Evolutionary conservation across 371 early-diverging fungal genomes (phyloP), one percentile per base, ranked within the genome.

Genomic region (Cokeromyces recurvatus): DNA sequence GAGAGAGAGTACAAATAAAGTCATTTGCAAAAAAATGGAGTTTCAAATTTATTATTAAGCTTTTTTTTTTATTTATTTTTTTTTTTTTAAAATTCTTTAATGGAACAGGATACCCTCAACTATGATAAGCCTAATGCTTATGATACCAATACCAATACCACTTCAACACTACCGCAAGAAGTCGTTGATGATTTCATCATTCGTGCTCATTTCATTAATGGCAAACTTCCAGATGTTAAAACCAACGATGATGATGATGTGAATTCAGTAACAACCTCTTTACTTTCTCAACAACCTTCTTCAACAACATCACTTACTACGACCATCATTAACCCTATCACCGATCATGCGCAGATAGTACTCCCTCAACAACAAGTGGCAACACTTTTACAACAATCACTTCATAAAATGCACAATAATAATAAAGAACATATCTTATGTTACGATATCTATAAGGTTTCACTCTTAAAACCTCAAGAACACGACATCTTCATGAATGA

Each of bases 401-500:
- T 60, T 1, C 64, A 63, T 19, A 40, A 51, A 32, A n/a, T n/a
- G n/a, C n/a, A n/a, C n/a, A n/a, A n/a, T n/a, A 56, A 57, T 15
- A 56, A 53, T 10, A 51, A 42, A 36, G 59, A 63, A 25, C 60
- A 63, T 15, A 48, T 57, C 50, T 24, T 59, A 11, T 32, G 46
- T 4, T 71, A 54, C 42, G 72, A 71, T 14, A 15, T 71, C 12
- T 58, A 64, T 23, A 74, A 74, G 43, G 46, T 50, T 12, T 64
- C 68, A 8, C 43, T 74, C 4, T 31, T 42, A 9, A 49, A 65
- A 16, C 69, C 75, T 2, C 63, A 64, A 12, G 46, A 58, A 41
- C 66, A 64, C 20, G 69, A 71, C 24, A 46, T 74, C 11, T 68
- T 59, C 46, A 35, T 54, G 6, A 43, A 53, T 10, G 59, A 60